Conservation (phyloP, 1,284 basidiomycete species). For the Malassezia caprae region DNA sequence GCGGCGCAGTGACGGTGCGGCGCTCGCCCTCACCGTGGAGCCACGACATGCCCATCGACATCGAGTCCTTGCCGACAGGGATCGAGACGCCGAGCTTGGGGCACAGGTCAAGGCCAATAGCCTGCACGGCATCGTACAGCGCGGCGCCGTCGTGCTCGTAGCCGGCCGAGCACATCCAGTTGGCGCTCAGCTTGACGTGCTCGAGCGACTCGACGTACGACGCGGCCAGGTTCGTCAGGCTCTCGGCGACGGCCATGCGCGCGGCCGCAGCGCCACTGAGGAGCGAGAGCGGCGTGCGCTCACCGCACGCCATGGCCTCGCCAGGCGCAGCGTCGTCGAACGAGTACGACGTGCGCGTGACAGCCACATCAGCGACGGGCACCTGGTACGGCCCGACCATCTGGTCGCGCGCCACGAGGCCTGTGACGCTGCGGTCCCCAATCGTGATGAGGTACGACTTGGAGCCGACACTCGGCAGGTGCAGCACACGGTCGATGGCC, state of each 20-base stretch:
- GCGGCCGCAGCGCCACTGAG: constrained; percentile 79
- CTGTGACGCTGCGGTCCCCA: constrained; percentile 86
- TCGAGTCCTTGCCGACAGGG: constrained; percentile 96
- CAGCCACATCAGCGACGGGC: constrained; percentile 91
- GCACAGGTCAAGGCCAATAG: constrained; percentile 87
- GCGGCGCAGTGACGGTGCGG: constrained; percentile 75
- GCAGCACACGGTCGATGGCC: constrained; percentile 72
- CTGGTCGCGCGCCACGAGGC: constrained; percentile 87
- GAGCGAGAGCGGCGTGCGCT: constrained; percentile 84
- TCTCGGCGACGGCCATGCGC: constrained; percentile 88
- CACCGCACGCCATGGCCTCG: constrained; percentile 96
- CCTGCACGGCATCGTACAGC: constrained; percentile 83
- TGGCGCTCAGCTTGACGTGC: constrained; percentile 84
- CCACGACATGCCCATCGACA: constrained; percentile 99
- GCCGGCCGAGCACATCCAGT: constrained; percentile 97
- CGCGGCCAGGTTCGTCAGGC: constrained; percentile 82
- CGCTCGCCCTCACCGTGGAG: constrained; percentile 50
- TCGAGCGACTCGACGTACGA: constrained; percentile 64
- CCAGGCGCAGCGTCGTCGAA: constrained; percentile 63
- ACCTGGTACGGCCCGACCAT: constrained; percentile 99
- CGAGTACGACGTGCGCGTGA: constrained; percentile 86
- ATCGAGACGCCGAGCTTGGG: constrained; percentile 87
- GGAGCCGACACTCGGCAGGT: constrained; percentile 80
- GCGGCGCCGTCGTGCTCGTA: constrained; percentile 80
- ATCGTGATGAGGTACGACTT: constrained; percentile 98